These are phyloP conservation scores for Prototheca stagnorum DNA, from an alignment of 163 green algal species.

Conservation along the genomic window DNA sequence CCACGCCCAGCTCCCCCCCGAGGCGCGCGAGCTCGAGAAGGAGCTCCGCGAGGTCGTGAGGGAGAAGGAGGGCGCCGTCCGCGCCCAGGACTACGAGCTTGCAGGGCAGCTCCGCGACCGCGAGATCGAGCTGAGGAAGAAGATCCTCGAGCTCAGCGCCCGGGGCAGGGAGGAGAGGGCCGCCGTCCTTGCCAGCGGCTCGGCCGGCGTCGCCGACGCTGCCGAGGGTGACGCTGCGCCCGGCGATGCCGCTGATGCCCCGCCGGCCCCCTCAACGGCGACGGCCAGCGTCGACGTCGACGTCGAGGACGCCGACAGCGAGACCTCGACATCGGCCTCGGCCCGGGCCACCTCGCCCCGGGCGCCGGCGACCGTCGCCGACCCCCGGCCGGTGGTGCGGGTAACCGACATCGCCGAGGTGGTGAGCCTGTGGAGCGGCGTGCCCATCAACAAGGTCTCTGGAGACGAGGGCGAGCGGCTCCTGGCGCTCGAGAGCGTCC, in stretches of 20 bases:
- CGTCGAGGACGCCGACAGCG: conserved; percentile 42
- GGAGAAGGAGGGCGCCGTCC: conserved; percentile 85
- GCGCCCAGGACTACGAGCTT: conserved; percentile 96
- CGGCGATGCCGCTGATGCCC: not conserved
- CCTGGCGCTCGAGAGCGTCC: conserved; percentile 90
- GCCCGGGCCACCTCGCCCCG: conserved; percentile 17
- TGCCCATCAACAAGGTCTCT: conserved; percentile 82
- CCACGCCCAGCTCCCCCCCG: conserved; percentile 92
- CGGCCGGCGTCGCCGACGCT: too few species aligned
- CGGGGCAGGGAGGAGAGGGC: conserved; percentile 44
- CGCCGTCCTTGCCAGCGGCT: too few species aligned
- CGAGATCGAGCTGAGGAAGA: conserved; percentile 87
- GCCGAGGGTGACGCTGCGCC: too few species aligned
- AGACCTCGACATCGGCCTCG: conserved; percentile 21
- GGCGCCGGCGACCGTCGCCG: conserved; percentile 62
- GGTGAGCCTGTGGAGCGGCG: conserved; percentile 80
- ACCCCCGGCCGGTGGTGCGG: conserved; percentile 61
- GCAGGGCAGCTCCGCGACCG: conserved; percentile 80
- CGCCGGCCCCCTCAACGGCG: not conserved
- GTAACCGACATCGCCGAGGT: conserved; percentile 95
- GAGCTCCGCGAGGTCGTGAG: conserved; percentile 85
- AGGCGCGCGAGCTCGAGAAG: conserved; percentile 96
- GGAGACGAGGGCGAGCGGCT: conserved; percentile 85
- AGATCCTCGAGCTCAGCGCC: conserved; percentile 63
- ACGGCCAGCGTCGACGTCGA: conserved; percentile 58